phyloP scores from a whole-genome alignment of 2,329 filamentous ascomycete species.

The Proliferodiscus dingleyae region DNA sequence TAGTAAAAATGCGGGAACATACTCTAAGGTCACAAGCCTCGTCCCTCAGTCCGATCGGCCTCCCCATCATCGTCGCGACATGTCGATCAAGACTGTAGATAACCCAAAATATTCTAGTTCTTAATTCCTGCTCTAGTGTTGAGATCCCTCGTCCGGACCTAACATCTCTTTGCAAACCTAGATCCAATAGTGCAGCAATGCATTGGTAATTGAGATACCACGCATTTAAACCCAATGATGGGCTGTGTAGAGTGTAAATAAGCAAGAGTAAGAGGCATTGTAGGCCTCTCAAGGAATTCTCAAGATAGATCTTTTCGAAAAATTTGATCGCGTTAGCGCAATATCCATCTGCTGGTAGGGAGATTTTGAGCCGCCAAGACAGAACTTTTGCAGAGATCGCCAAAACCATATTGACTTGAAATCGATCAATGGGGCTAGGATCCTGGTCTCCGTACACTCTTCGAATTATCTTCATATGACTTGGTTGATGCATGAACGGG shows the following conservation, averaged over 20 bases:
- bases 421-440: constrained; percentile 32
- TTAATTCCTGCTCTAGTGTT: constrained; percentile 46
- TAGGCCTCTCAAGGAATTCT: constrained; percentile 44
- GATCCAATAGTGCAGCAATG: constrained; percentile 44
- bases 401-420: constrained; percentile 50
- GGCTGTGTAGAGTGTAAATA: constrained; percentile 47
- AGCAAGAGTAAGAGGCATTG: constrained; percentile 44
- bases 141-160: constrained; percentile 40
- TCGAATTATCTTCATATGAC: constrained; percentile 35
- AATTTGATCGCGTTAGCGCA: constrained; percentile 43
- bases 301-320: constrained; percentile 42
- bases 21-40: constrained; percentile 47
- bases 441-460: constrained; percentile 32
- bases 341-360: constrained; percentile 44
- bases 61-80: constrained; percentile 51
- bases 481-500: constrained; percentile 44
- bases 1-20: constrained; percentile 28
- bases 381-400: constrained; percentile 44
- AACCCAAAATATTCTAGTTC: constrained; percentile 52
- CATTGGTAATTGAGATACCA: constrained; percentile 55
- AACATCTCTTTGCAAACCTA: constrained; percentile 48
- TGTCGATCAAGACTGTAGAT: constrained; percentile 47
- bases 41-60: constrained; percentile 50
- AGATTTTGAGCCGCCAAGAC: constrained; percentile 38
- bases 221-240: constrained; percentile 43